Base-by-base conservation (phyloP, 768 basidiomycete species). In the Amanita thiersii region DNA sequence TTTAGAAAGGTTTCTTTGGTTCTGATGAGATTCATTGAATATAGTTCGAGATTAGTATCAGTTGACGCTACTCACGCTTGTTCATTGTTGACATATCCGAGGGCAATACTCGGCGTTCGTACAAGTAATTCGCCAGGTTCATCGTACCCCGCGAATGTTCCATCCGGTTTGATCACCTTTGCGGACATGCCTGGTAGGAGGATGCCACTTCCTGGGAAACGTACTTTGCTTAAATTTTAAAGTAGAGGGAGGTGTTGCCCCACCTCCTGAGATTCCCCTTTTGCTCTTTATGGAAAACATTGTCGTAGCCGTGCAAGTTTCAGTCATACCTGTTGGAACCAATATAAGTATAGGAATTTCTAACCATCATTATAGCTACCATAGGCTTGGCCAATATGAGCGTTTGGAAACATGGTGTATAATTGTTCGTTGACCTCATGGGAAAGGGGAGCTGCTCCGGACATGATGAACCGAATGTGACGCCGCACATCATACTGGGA, bases 1-100 rank as follows among this genome's bases (percentile, higher is more conserved):
- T 83, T 68, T 9, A 76, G 47, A 52, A 85, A 86, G 0, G 78
- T 80, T 46, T 84, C 80, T 43, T 65, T 71, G 3, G 82, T 84
- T 26, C 83, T 85, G 35, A n/a, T n/a, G n/a, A n/a, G n/a, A n/a
- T n/a, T n/a, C n/a, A n/a, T n/a, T n/a, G n/a, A n/a, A n/a, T 11
- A 41, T 26, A n/a, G 20, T 15, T 35, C n/a, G 43, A 10, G 10
- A 28, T n/a, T n/a, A n/a, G n/a, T n/a, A n/a, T n/a, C n/a, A n/a
- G n/a, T n/a, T n/a, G n/a, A n/a, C n/a, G n/a, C n/a, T n/a, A 64
- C 76, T 50, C 53, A 83, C 81, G 81, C 81, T 56, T 75, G 55
- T 12, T 58, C 61, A 47, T 82, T 79, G 40, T 79, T 73, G 39
- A 65, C 57, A 56, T 84, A 84, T 2, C 73, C 61, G 29, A 80